A percentile compares a stretch with the other conserved stretches of the same genome.
phyloP scores from a whole-genome alignment of 2,329 filamentous ascomycete genomes.

The Diplodia sapinea region DNA sequence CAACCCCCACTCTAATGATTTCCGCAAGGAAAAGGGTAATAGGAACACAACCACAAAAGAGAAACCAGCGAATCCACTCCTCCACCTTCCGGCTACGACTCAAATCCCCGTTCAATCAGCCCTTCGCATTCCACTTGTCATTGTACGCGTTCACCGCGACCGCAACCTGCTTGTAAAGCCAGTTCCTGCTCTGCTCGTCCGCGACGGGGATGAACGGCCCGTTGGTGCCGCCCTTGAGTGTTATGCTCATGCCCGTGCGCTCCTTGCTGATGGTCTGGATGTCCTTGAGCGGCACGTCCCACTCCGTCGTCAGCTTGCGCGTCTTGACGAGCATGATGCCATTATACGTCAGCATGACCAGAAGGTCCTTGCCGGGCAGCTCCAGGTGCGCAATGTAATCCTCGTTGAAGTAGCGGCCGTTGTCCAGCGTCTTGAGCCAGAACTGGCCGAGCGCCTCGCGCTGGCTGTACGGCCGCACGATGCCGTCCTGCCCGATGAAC shows the following conservation, averaged over 20 bases:
- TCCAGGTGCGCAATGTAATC: slow-evolving; percentile 96
- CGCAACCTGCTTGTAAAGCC: slow-evolving; percentile 70
- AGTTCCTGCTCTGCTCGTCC: slow-evolving; percentile 78
- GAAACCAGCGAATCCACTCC: neutral
- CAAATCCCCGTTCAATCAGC: slow-evolving; percentile 39
- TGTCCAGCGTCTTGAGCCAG: slow-evolving; percentile 98
- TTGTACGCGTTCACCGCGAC: slow-evolving; percentile 72
- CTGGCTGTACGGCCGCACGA: slow-evolving; percentile 92
- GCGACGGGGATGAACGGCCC: slow-evolving; percentile 93
- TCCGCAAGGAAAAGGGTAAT: neutral
- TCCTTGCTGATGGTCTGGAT: slow-evolving; percentile 98
- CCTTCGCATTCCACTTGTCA: slow-evolving; percentile 69
- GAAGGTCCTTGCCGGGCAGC: slow-evolving; percentile 85
- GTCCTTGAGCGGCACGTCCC: slow-evolving; percentile 95
- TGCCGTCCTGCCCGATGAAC: slow-evolving; percentile 89
- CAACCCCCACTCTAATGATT: neutral
- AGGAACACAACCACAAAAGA: neutral
- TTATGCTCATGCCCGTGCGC: slow-evolving; percentile 87
- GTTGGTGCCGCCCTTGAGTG: slow-evolving; percentile 86
- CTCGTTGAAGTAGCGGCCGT: slow-evolving; percentile 97
- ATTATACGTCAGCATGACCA: slow-evolving; percentile 66
- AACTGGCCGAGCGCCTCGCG: slow-evolving; percentile 95
- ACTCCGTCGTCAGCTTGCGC: slow-evolving; percentile 84
- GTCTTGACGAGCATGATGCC: slow-evolving; percentile 90
- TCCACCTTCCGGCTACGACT: neutral